Conservation (phyloP, 2,329 filamentous ascomycete genomes). For the Alternaria dauci region DNA sequence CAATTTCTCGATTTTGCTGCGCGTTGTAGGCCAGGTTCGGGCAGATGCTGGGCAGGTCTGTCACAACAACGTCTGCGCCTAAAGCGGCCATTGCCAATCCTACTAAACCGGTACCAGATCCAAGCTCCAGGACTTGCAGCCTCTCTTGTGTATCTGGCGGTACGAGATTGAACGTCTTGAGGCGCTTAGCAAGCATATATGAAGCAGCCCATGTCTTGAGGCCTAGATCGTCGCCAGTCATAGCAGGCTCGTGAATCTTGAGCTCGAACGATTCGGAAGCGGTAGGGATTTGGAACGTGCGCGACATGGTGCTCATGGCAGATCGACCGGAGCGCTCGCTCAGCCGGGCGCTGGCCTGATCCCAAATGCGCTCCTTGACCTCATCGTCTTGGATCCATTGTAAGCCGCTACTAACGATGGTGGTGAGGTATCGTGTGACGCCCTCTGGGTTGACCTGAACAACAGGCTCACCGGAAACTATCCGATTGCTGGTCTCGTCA, state of each 20-base stretch:
- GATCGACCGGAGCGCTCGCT: constrained; percentile 84
- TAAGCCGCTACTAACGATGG: constrained; percentile 72
- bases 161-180: constrained; percentile 55
- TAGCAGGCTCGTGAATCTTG: constrained; percentile 81
- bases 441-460: constrained; percentile 57
- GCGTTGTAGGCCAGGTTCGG: constrained; percentile 81
- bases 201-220: constrained; percentile 97
- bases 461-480: background rate
- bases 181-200: constrained; percentile 79
- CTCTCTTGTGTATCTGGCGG: constrained; percentile 1
- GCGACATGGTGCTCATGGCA: constrained; percentile 70
- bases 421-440: constrained; percentile 72
- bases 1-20: constrained; percentile 65
- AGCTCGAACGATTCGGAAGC: constrained; percentile 61
- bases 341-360: constrained; percentile 78
- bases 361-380: constrained; percentile 75
- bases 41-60: constrained; percentile 84
- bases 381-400: constrained; percentile 74
- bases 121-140: constrained; percentile 73
- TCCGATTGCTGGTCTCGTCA: constrained; percentile 8
- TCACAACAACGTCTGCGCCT: constrained; percentile 73
- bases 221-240: constrained; percentile 87
- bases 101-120: constrained; percentile 89
- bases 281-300: constrained; percentile 66
- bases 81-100: constrained; percentile 84